These are phyloP conservation scores for Fusarium vanettenii DNA, from an alignment of 2,329 filamentous ascomycete genomes.

Conservation along the genomic window DNA sequence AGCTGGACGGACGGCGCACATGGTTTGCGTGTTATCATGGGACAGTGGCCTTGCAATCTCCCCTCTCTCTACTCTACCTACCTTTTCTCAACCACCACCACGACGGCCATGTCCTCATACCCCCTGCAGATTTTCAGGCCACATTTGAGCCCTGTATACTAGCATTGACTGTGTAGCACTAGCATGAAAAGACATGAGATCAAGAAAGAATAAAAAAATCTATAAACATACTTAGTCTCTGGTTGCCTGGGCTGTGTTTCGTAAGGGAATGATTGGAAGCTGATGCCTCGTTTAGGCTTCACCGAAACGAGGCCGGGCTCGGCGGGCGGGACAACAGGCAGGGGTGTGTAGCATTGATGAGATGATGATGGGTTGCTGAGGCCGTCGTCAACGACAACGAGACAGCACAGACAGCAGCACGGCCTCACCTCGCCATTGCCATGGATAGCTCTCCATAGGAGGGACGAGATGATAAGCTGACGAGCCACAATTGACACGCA, in stretches of 20 bases:
- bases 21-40: slow-evolving; percentile 61
- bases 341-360: slow-evolving; percentile 24
- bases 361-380: background rate
- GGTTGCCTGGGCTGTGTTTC: background rate
- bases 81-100: slow-evolving; percentile 36
- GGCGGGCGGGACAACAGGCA: background rate
- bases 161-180: slow-evolving; percentile 48
- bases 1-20: slow-evolving; percentile 54
- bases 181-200: slow-evolving; percentile 40
- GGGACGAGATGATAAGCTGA: background rate
- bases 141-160: slow-evolving; percentile 49
- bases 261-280: background rate
- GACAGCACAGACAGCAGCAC: background rate
- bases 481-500: slow-evolving; percentile 37
- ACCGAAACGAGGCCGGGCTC: background rate
- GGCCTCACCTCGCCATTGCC: background rate
- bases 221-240: slow-evolving; percentile 11
- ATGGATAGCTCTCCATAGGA: background rate
- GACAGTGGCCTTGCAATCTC: slow-evolving; percentile 49
- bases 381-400: background rate
- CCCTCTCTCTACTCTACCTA: slow-evolving; percentile 40
- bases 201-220: slow-evolving; percentile 25
- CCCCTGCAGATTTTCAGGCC: slow-evolving; percentile 44
- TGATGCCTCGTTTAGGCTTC: background rate
- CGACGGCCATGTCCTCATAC: slow-evolving; percentile 43